phyloP scores from a whole-genome alignment of 1,139 yeast species.

The Hansenula anomala region DNA sequence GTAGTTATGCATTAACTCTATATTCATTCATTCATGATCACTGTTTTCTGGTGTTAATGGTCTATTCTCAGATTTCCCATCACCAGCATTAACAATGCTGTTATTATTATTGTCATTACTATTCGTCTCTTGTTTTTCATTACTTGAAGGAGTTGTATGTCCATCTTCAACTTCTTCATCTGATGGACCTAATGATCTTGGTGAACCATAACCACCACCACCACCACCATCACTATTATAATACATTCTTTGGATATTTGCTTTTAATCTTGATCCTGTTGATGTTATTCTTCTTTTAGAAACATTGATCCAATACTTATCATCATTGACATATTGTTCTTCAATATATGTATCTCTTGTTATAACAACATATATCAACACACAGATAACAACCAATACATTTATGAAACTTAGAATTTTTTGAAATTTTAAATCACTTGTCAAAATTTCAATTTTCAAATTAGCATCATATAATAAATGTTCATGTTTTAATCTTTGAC shows the following conservation, averaged over 20 bases:
- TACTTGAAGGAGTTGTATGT: background rate
- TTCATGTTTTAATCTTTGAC: conserved; percentile 33
- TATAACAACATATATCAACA: conserved; percentile 54
- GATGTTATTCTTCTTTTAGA: conserved; percentile 8
- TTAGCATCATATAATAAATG: conserved; percentile 35
- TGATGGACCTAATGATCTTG: conserved; percentile 10
- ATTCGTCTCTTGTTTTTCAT: conserved; percentile 2
- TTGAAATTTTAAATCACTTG: conserved; percentile 51
- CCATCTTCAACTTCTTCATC: conserved; percentile 10
- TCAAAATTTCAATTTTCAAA: conserved; percentile 30
- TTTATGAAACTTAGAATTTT: conserved; percentile 51
- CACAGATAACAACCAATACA: conserved; percentile 44
- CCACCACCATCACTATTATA: conserved; percentile 11
- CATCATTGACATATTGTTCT: conserved; percentile 1
- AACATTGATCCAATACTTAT: conserved; percentile 3
- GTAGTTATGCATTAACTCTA: no score
- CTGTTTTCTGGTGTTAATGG: conserved; percentile 7
- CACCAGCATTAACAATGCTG: background rate
- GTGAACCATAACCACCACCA: conserved; percentile 1
- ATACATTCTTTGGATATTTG: conserved; percentile 9
- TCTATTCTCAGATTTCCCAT: background rate
- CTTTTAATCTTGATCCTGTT: conserved; percentile 9
- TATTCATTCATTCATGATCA: conserved; percentile 3
- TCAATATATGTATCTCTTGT: conserved; percentile 44
- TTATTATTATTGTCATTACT: no score